phyloP scores from a whole-genome alignment of 192 early-diverging fungal genomes.

The Coemansia sp. region DNA sequence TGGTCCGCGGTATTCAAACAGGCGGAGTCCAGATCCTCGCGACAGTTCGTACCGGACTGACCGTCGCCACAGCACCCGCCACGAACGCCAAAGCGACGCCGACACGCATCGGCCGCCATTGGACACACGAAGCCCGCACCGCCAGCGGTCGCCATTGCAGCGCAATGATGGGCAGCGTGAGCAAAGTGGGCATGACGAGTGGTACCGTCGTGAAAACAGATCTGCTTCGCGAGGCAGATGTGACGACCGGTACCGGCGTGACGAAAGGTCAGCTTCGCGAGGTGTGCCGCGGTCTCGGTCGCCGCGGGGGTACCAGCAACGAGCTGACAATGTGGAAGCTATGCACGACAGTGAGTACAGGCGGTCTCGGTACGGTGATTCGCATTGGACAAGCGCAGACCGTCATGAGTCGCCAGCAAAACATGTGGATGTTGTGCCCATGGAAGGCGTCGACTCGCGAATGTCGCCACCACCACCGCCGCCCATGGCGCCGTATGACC shows the following conservation, averaged over 20 bases:
- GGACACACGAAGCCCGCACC: background rate
- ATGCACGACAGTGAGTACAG: slow-evolving; percentile 3
- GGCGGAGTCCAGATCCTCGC: slow-evolving; percentile 31
- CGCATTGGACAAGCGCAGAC: slow-evolving; percentile 15
- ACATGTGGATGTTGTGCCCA: background rate
- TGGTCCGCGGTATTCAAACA: slow-evolving; percentile 16
- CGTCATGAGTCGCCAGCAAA: slow-evolving; percentile 8
- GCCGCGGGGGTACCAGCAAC: slow-evolving; percentile 15
- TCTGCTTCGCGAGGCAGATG: slow-evolving; percentile 14
- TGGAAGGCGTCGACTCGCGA: background rate
- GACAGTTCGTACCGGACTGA: slow-evolving; percentile 28
- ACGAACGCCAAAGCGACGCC: slow-evolving; percentile 17
- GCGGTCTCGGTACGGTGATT: slow-evolving; percentile 16
- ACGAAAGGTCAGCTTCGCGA: slow-evolving; percentile 16
- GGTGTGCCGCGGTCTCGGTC: slow-evolving; percentile 24
- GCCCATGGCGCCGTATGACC: slow-evolving; percentile 13
- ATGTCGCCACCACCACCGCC: slow-evolving; percentile 31
- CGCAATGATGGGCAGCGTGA: slow-evolving; percentile 16
- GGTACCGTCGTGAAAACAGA: slow-evolving; percentile 15
- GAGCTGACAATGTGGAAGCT: background rate
- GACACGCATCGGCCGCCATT: slow-evolving; percentile 1
- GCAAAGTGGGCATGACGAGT: slow-evolving; percentile 14
- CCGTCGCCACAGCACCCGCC: slow-evolving; percentile 28
- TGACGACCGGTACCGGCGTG: slow-evolving; percentile 14
- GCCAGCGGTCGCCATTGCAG: slow-evolving; percentile 17